A percentile compares a stretch with the other conserved stretches of the same genome.
phyloP scores from a whole-genome alignment of 2,329 filamentous ascomycete species.

The Bipolaris zeicola region DNA sequence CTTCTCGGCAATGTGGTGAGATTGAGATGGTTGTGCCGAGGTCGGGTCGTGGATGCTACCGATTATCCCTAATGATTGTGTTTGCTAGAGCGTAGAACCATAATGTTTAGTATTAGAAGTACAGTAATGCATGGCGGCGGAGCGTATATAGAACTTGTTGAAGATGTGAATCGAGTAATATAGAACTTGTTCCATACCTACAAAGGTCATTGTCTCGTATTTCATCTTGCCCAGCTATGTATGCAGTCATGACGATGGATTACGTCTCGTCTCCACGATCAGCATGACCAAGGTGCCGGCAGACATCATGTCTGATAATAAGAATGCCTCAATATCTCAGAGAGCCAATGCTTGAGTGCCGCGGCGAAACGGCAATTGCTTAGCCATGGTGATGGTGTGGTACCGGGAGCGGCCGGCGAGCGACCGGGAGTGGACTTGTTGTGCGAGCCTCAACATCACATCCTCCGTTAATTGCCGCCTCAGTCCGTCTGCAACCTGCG shows the following conservation, averaged over 20 bases:
- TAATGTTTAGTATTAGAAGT: not conserved
- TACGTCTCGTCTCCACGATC: slow-evolving; percentile 6
- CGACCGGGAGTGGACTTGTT: slow-evolving; percentile 5
- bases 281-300: not conserved
- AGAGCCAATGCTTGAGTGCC: not conserved
- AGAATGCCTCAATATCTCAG: not conserved
- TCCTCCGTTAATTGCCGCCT: slow-evolving; percentile 35
- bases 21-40: not conserved
- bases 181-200: not conserved
- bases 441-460: slow-evolving; percentile 25
- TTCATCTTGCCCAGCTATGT: not conserved
- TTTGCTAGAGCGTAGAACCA: not conserved
- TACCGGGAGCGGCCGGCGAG: slow-evolving; percentile 21
- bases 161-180: not conserved
- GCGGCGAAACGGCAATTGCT: not conserved
- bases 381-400: not conserved
- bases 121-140: not conserved
- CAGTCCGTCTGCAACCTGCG: slow-evolving; percentile 28
- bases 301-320: slow-evolving; percentile 2
- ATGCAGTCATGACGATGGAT: slow-evolving; percentile 2
- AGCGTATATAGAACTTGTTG: not conserved
- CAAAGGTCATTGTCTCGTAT: not conserved
- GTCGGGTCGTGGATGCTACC: not conserved
- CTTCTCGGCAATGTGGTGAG: not conserved
- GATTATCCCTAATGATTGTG: not conserved